These are phyloP conservation scores for Hypoxylon sp. DNA, from an alignment of 2,329 filamentous ascomycete species.

Conservation along the genomic window DNA sequence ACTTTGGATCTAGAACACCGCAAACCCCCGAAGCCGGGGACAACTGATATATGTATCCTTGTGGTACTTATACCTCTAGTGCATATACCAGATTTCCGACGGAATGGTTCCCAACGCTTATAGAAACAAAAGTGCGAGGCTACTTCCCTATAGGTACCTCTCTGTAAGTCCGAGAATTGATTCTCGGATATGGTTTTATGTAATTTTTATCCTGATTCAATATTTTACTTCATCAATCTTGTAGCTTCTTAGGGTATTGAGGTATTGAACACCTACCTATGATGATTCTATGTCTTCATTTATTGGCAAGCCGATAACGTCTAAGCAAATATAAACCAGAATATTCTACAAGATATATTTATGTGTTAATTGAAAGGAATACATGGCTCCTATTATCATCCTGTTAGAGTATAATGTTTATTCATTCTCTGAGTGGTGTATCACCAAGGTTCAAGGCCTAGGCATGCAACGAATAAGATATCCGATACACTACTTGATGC, in stretches of 20 bases:
- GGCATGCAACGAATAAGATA: conserved; percentile 12
- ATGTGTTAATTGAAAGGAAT: background rate
- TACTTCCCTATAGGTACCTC: conserved; percentile 13
- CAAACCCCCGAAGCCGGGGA: conserved; percentile 39
- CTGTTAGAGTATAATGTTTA: background rate
- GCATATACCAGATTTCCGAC: conserved; percentile 35
- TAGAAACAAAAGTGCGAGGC: conserved; percentile 6
- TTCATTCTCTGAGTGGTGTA: conserved; percentile 5
- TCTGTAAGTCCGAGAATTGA: conserved; percentile 10
- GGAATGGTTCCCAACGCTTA: conserved; percentile 35
- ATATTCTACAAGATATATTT: background rate
- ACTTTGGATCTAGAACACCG: conserved; percentile 33
- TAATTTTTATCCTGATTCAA: conserved; percentile 3
- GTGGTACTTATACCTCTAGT: conserved; percentile 32
- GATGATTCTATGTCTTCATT: background rate
- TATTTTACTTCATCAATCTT: background rate
- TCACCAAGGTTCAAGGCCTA: conserved; percentile 2
- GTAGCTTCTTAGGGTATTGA: background rate
- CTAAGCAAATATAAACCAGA: background rate
- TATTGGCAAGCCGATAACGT: background rate
- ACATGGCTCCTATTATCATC: background rate
- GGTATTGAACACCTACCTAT: background rate
- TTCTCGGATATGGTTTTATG: conserved; percentile 1
- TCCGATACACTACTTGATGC: conserved; percentile 1
- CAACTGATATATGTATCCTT: conserved; percentile 24